Base-by-base conservation (phyloP, 1,139 yeast species). In the Barnettozyma hawaiiensis region DNA sequence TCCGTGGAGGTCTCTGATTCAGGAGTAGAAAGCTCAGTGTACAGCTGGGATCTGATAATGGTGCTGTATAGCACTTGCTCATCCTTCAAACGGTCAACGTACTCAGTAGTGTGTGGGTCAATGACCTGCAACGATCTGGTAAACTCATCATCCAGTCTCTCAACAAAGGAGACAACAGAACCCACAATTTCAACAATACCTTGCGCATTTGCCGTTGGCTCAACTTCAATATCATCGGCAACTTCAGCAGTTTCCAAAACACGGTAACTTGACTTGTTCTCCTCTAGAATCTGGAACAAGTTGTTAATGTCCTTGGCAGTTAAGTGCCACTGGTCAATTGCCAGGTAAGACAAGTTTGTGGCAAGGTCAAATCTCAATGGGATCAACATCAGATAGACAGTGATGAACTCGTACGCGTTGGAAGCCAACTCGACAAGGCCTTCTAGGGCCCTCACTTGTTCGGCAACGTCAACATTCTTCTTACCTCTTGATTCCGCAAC, bases 31-130 rank as follows among this genome's bases (percentile, higher is more conserved):
- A 71, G 61, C 65, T 92, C 97, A 60, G 85, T 73, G 65, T 92
- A 90, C 52, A 85, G 66, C 69, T 94, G 98, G 28, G 89, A 80
- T 60, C 96, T 80, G 47, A 92, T 75, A 52, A 92, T 76, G 61
- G 87, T 73, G 45, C 75, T 73, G 69, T 90, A 92, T 45, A 92
- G 73, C 37, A 70, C 69, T 50, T 81, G 74, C 68, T 92, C 98
- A 65, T 90, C 96, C 64, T 85, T 83, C 62, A 94, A 76, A 63
- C 97, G 78, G 55, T 84, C 89, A 53, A 92, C 78, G 65, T 92
- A 94, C 64, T 94, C 98, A 47, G 86, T 81, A 24, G 97, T 85
- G 63, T 92, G 97, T 40, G 97, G 96, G 63, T 92, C 97, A 56
- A 87, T 81, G 55, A 79, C 78, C 63, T 90, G 90, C 57, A 92